Evolutionary conservation across 2,329 filamentous ascomycete species (phyloP), one percentile per base, ranked within the genome.

Genomic region (Neonectria neomacrospora): DNA sequence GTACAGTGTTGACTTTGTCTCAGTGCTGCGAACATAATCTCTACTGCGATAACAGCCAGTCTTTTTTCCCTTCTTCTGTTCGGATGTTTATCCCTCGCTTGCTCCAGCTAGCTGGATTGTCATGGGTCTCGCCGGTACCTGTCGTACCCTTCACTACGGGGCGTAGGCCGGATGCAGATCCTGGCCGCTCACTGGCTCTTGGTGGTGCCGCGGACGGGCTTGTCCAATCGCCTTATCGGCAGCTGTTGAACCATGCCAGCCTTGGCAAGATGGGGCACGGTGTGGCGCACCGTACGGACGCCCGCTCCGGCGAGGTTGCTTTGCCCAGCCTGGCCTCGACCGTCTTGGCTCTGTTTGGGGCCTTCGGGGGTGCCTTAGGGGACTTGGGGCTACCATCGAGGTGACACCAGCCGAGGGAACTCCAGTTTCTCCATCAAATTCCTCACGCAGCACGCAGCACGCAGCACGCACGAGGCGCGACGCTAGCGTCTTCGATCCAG

Each of bases 181-280:
- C 63, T 61, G 54, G 58, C 51, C 56, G 22, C 58, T 73, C 54
- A 67, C 48, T 72, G 70, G 69, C 56, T 54, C 34, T 37, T 37
- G 32, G 53, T 58, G 39, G 52, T 56, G 54, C 41, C 57, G 37
- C 48, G 28, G 50, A 45, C 44, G 45, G 34, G 34, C 45, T 50
- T 60, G 66, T 30, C 68, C 71, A 73, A 73, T 73, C 68, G 71
- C 68, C 68, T 73, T 72, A 73, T 73, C 71, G 71, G 67, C 71
- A 73, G 51, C 71, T 72, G 65, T 51, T 67, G 62, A 71, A 69
- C 63, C 53, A 65, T 68, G 39, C 59, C 60, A 65, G 58, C 64
- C 67, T 73, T 70, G 71, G 71, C 67, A 65, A 66, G 58, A 26
- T 23, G 22, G 50, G 11, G 54, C 48, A 70, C 68, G 32, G 68